Conservation (phyloP, 768 basidiomycete genomes). For the Lactarius vividus region DNA sequence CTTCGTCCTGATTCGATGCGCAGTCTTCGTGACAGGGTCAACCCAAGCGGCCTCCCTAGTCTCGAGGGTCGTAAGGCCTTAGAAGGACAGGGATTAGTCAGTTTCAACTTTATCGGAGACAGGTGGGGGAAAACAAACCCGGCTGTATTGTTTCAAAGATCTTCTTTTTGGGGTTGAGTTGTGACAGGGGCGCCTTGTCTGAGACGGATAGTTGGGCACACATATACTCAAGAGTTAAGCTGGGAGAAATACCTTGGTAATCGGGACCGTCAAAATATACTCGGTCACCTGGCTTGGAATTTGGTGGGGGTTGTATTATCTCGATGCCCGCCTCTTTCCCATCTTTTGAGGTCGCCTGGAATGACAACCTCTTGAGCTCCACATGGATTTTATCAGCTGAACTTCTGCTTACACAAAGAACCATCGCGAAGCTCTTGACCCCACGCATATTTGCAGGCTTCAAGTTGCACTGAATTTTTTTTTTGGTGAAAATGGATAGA, state of each 20-base stretch:
- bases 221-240: neutral
- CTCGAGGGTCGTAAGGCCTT: slow-evolving; percentile 87
- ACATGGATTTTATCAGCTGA: neutral
- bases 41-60: slow-evolving; percentile 91
- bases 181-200: slow-evolving; percentile 69
- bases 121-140: slow-evolving; percentile 43
- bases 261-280: slow-evolving; percentile 93
- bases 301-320: slow-evolving; percentile 82
- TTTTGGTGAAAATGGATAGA: slow-evolving; percentile 4
- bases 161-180: slow-evolving; percentile 98
- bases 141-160: slow-evolving; percentile 97
- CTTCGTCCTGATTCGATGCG: slow-evolving; percentile 84
- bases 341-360: slow-evolving; percentile 84
- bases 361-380: neutral
- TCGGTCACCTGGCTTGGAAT: slow-evolving; percentile 85
- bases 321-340: slow-evolving; percentile 91
- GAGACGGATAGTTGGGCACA: slow-evolving; percentile 12
- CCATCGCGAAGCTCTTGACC: slow-evolving; percentile 98
- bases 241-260: slow-evolving; percentile 61
- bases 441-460: slow-evolving; percentile 98
- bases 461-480: slow-evolving; percentile 66
- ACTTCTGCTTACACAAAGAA: slow-evolving; percentile 67
- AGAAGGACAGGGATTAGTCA: slow-evolving; percentile 1
- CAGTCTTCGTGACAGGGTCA: slow-evolving; percentile 71
- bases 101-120: neutral